These are phyloP conservation scores for Betula pendula DNA, from an alignment of 306 rosid species.

Conservation along the genomic window DNA sequence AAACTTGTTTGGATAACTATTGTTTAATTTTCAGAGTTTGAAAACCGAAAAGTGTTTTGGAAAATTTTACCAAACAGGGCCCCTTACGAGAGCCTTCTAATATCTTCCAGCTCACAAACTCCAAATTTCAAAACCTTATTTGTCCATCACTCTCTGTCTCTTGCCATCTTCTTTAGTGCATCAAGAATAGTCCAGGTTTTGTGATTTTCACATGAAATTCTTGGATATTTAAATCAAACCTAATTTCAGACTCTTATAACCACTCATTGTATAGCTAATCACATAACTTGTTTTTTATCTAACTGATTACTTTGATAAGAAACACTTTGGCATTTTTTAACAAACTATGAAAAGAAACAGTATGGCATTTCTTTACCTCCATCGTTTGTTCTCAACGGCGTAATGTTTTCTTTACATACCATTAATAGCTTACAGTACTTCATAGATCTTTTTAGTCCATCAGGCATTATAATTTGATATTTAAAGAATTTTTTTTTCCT, in stretches of 20 bases:
- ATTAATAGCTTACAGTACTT: not conserved
- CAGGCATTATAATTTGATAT: not conserved
- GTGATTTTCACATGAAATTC: not conserved
- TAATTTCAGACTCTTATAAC: not conserved
- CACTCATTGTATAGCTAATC: not conserved
- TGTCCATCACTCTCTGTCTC: not conserved
- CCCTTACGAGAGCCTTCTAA: too few species aligned
- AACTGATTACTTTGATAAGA: not conserved
- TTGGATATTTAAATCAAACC: not conserved
- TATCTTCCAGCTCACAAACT: not conserved
- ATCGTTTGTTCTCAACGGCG: not conserved
- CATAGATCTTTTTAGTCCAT: not conserved
- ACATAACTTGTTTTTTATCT: not conserved
- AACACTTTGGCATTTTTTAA: too few species aligned
- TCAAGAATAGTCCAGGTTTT: not conserved
- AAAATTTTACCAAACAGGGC: too few species aligned
- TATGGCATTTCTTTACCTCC: not conserved
- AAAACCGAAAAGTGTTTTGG: too few species aligned
- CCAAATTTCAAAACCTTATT: not conserved
- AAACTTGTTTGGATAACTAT: too few species aligned
- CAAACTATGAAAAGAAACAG: too few species aligned
- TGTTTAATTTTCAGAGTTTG: too few species aligned
- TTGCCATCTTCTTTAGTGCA: not conserved
- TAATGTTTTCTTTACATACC: not conserved
- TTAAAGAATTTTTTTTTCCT: too few species aligned